Base-by-base conservation (phyloP, 805 yeast species). In the Monosporozyma servazzii region DNA sequence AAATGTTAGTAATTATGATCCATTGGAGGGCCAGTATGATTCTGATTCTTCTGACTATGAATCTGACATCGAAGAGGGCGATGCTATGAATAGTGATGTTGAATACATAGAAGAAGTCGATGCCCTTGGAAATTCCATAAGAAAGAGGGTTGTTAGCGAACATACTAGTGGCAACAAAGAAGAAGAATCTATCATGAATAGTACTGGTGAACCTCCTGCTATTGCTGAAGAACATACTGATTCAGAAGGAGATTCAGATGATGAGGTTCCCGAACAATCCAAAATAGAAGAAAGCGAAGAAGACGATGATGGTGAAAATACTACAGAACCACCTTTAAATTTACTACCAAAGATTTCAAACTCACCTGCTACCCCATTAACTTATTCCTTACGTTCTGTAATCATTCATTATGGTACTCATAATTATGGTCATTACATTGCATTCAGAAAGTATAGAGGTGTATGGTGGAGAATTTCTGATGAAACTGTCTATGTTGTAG, bases 391-490 rank as follows among this genome's bases (percentile, higher is more conserved):
- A 54, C 86, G 86, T 62, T 87, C 96, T 0, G 93, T 87, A 1
- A 86, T 91, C 45, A 82, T 91, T 1, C 99, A 91, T 67, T 90
- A 84, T 65, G 99, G 99, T 47, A 86, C 96, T 0, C 97, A 93
- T 60, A 89, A 91, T 60, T 93, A 88, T 65, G 99, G 99, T n/a
- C 99, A 91, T 67, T 91, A 91, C 64, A 86, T 91, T 54, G 88
- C 95, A 42, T 91, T 79, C 70, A 80, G 97, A 62, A 84, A 81
- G 61, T 77, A 72, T 52, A 78, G 95, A 57, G 93, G 90, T 2
- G 75, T 81, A 10, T 91, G 99, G 99, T 90, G 96, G 96, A 79
- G 96, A 64, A 84, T 90, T 18, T 84, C 93, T 59, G 99, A 93
- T 67, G 96, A 89, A 63, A 81, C 82, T 2, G 95, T 90, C 2